Conservation (phyloP, 768 basidiomycete species). For the Leccinum imitatum region DNA sequence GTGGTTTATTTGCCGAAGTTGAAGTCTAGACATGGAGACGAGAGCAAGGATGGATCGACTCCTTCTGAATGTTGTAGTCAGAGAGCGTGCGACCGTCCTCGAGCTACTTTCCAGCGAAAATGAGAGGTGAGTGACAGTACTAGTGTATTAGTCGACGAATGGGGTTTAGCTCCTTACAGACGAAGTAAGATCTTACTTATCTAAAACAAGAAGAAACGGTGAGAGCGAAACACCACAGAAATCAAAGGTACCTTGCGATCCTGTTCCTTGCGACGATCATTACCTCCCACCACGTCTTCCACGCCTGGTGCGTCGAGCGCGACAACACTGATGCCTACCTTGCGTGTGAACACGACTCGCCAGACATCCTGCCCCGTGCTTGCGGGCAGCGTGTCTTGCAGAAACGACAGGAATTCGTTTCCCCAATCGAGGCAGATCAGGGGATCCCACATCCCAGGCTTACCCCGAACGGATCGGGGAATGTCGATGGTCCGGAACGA, state of each 20-base stretch:
- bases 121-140: too few species aligned
- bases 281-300: conserved; percentile 59
- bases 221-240: not conserved
- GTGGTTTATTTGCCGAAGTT: too few species aligned
- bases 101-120: too few species aligned
- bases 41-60: too few species aligned
- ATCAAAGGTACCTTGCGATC: conserved; percentile 57
- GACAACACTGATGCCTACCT: conserved; percentile 51
- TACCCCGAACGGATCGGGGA: conserved; percentile 74
- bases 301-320: conserved; percentile 49
- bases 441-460: conserved; percentile 77
- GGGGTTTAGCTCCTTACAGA: too few species aligned
- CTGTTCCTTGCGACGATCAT: conserved; percentile 60
- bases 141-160: too few species aligned
- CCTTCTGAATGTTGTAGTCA: too few species aligned
- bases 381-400: conserved; percentile 40
- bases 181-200: too few species aligned
- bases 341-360: conserved; percentile 67
- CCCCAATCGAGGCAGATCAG: conserved; percentile 73
- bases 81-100: too few species aligned
- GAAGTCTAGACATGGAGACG: too few species aligned
- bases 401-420: conserved; percentile 54
- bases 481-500: conserved; percentile 77
- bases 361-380: conserved; percentile 48
- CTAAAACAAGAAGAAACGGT: not conserved